These are phyloP conservation scores for Lodderomyces metapsilosis DNA, from an alignment of 1,139 yeast genomes.

Conservation along the genomic window DNA sequence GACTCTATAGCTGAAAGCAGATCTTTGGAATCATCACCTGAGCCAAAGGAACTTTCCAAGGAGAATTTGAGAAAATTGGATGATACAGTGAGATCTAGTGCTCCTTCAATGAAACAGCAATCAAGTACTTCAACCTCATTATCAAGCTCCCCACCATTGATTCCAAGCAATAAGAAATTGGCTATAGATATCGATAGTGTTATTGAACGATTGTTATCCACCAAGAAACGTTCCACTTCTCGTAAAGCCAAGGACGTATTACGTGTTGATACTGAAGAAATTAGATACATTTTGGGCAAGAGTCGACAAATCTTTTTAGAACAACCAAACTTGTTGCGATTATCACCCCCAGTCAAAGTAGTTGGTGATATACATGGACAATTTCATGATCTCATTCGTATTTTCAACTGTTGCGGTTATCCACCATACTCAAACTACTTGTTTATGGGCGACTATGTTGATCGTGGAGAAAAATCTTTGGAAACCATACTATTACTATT, in stretches of 20 bases:
- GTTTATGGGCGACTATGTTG: constrained; percentile 84
- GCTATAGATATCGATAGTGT: constrained; percentile 53
- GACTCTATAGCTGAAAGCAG: constrained; percentile 42
- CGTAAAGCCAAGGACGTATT: constrained; percentile 42
- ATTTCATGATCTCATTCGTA: constrained; percentile 69
- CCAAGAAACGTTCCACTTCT: constrained; percentile 20
- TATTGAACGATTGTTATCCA: constrained; percentile 54
- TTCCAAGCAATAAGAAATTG: constrained; percentile 16
- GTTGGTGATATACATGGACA: constrained; percentile 92
- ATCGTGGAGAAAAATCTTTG: constrained; percentile 78
- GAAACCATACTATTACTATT: constrained; percentile 73
- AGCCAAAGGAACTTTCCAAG: constrained; percentile 19
- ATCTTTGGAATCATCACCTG: constrained; percentile 38
- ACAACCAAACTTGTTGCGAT: constrained; percentile 74
- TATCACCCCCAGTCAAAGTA: constrained; percentile 82
- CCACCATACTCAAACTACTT: constrained; percentile 79
- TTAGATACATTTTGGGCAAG: constrained; percentile 62
- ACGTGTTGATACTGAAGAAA: constrained; percentile 51
- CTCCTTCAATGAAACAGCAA: constrained; percentile 5
- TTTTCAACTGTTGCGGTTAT: constrained; percentile 73
- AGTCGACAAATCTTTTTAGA: constrained; percentile 68
- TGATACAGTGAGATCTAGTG: constrained; percentile 1
- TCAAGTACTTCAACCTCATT: constrained; percentile 20
- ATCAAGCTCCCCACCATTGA: constrained; percentile 29
- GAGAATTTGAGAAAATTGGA: constrained; percentile 14